These are phyloP conservation scores for Artemisia tridentata DNA, from an alignment of 129 eudicot genomes.

Conservation along the genomic window DNA sequence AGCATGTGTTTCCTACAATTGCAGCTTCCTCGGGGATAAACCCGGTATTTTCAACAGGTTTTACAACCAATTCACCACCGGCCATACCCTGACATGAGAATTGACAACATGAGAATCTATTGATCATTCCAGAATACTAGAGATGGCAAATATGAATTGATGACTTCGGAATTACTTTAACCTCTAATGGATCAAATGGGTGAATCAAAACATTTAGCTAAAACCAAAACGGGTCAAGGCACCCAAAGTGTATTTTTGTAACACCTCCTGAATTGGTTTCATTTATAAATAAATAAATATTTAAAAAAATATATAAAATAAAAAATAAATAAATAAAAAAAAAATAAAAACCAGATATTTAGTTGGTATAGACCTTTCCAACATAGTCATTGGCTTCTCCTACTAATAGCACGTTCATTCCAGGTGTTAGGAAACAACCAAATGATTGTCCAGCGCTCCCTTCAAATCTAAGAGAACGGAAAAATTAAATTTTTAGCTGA, in stretches of 20 bases:
- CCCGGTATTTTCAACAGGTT: constrained; percentile 71
- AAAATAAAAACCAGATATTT: no score
- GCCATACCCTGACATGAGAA: constrained; percentile 81
- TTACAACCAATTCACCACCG: constrained; percentile 93
- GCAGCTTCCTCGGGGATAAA: constrained; percentile 91
- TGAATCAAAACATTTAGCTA: neutral
- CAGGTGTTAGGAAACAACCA: constrained; percentile 92
- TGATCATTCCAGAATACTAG: neutral
- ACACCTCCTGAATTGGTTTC: neutral
- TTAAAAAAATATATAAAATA: neutral
- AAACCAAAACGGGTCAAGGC: neutral
- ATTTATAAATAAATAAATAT: no score
- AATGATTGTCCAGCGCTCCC: constrained; percentile 97
- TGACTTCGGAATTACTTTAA: neutral
- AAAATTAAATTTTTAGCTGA: constrained; percentile 2
- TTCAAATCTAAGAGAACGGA: constrained; percentile 37
- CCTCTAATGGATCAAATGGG: neutral
- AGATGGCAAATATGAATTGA: neutral
- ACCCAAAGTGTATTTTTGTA: neutral
- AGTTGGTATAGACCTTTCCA: constrained; percentile 69
- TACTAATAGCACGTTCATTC: constrained; percentile 83
- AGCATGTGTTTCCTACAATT: constrained; percentile 91
- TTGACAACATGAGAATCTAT: constrained; percentile 20
- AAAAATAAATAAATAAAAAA: no score
- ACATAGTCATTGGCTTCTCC: constrained; percentile 99